Conservation (phyloP, 768 basidiomycete genomes). For the Leucocoprinus leucothites region DNA sequence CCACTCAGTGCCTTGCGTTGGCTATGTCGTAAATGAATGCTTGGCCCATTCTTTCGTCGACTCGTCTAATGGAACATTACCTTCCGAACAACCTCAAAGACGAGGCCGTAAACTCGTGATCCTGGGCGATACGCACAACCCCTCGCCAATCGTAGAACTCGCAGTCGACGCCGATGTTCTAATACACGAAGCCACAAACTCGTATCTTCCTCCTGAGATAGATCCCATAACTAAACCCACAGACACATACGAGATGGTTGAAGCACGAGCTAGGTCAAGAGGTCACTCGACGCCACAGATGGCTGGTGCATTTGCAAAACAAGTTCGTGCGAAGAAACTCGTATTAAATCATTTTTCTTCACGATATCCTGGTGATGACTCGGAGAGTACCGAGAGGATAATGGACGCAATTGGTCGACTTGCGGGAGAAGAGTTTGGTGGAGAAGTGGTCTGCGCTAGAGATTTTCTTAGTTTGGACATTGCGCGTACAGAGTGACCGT, state of each 20-base stretch:
- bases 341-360: conserved; percentile 86
- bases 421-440: conserved; percentile 51
- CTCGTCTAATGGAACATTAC: conserved; percentile 68
- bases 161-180: conserved; percentile 69
- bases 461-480: conserved; percentile 75
- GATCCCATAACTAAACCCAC: conserved; percentile 54
- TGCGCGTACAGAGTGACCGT: conserved; percentile 19
- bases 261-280: conserved; percentile 62
- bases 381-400: conserved; percentile 43
- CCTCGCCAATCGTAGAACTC: conserved; percentile 58
- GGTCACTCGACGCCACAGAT: conserved; percentile 93
- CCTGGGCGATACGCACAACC: conserved; percentile 83
- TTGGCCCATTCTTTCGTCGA: conserved; percentile 59
- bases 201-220: conserved; percentile 60
- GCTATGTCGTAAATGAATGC: conserved; percentile 71
- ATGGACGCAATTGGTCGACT: conserved; percentile 63
- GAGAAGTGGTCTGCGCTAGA: conserved; percentile 63
- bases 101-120: conserved; percentile 76
- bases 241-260: conserved; percentile 62
- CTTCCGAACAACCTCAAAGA: conserved; percentile 62
- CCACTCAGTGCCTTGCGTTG: conserved; percentile 81
- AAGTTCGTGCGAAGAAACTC: conserved; percentile 58
- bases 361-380: conserved; percentile 68
- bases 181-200: conserved; percentile 90
- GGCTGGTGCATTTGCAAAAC: conserved; percentile 78